These are phyloP conservation scores for Chlamydomonas sp. DNA, from an alignment of 139 green algal genomes.

Conservation along the genomic window DNA sequence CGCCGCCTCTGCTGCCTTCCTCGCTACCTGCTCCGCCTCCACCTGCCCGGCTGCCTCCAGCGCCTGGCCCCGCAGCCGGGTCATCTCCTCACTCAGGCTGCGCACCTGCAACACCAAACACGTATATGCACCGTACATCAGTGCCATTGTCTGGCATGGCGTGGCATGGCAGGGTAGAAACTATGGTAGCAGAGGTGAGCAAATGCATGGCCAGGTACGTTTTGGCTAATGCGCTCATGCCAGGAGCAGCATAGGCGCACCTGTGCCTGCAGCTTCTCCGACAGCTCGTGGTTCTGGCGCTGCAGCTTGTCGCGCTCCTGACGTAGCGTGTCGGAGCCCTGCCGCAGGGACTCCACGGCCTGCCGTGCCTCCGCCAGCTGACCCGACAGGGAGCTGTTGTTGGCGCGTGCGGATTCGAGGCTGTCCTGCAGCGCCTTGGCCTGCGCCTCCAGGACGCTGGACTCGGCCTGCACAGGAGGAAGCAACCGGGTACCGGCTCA, in stretches of 20 bases:
- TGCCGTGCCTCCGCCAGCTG: constrained; percentile 37
- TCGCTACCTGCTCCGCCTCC: constrained; percentile 41
- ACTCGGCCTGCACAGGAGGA: constrained; percentile 21
- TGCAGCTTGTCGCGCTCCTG: constrained; percentile 36
- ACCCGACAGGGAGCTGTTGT: background rate
- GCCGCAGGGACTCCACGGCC: background rate
- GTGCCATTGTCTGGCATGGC: background rate
- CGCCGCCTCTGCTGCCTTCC: constrained; percentile 22
- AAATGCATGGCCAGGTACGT: background rate
- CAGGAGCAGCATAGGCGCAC: background rate
- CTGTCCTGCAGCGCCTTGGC: constrained; percentile 33
- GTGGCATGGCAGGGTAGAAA: too few species aligned
- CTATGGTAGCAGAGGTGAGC: background rate
- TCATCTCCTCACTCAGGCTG: constrained; percentile 40
- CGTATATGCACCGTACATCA: background rate
- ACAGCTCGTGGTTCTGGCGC: constrained; percentile 39
- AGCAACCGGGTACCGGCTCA: background rate
- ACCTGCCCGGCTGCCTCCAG: constrained; percentile 21
- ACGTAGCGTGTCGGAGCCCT: background rate
- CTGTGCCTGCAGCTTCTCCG: constrained; percentile 44
- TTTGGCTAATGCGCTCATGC: too few species aligned
- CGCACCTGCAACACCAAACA: constrained; percentile 25
- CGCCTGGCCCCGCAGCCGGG: constrained; percentile 24
- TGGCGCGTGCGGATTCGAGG: background rate
- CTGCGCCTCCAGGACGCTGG: constrained; percentile 34